A percentile compares a stretch with the other conserved stretches of the same genome.
These are phyloP conservation scores for Coprinopsis cinerea DNA, from an alignment of 768 basidiomycete species.

Conservation along the genomic window DNA sequence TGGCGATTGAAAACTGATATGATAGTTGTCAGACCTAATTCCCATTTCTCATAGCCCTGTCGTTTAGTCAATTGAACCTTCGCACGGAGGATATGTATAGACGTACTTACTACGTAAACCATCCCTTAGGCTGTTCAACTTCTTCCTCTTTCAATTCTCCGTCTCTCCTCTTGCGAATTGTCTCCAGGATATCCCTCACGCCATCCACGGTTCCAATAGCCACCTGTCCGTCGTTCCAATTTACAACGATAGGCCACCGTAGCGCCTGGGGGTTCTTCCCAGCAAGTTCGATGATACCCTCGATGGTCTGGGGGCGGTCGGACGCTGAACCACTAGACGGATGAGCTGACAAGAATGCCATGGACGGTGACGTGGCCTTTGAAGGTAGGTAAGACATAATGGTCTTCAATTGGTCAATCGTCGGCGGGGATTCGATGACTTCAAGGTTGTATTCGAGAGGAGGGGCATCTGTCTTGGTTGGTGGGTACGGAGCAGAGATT, in stretches of 20 bases:
- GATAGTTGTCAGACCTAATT: too few species aligned
- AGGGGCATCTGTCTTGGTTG: conserved; percentile 32
- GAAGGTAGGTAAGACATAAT: conserved; percentile 58
- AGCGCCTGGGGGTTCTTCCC: conserved; percentile 51
- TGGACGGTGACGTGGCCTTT: conserved; percentile 30
- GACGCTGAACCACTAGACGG: conserved; percentile 36
- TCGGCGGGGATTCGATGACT: conserved; percentile 64
- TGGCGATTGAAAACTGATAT: too few species aligned
- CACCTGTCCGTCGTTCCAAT: conserved; percentile 65
- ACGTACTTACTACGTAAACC: conserved; percentile 18
- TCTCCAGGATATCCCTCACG: conserved; percentile 63
- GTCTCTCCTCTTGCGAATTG: conserved; percentile 57
- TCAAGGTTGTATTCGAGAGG: conserved; percentile 70
- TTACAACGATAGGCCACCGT: conserved; percentile 78
- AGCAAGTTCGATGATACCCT: conserved; percentile 45
- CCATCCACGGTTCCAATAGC: conserved; percentile 64
- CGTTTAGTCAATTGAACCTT: too few species aligned
- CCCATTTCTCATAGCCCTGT: too few species aligned
- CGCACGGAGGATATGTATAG: too few species aligned
- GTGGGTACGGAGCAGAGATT: conserved; percentile 57
- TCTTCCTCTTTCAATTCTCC: conserved; percentile 49
- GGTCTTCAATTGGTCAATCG: conserved; percentile 58
- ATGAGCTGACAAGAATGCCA: conserved; percentile 57
- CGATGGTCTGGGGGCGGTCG: conserved; percentile 30
- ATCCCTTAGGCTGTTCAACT: conserved; percentile 45